Conservation (phyloP, 208 protist species). For the Porcisia deanei region DNA sequence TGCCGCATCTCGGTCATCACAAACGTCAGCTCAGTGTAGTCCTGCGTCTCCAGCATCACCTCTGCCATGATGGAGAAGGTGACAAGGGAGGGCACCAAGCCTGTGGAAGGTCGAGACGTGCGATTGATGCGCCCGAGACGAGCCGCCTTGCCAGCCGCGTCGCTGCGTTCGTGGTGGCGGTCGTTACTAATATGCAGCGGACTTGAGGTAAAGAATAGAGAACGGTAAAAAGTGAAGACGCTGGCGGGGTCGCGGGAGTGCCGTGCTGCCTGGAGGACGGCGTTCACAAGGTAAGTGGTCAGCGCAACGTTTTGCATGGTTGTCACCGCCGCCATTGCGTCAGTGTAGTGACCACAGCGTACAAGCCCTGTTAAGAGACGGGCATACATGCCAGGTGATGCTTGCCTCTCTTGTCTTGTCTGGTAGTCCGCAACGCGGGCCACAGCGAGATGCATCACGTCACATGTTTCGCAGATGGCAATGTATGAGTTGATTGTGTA, state of each 20-base stretch:
- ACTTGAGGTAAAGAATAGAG: constrained; percentile 32
- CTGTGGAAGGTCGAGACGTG: constrained; percentile 4
- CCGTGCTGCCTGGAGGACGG: constrained; percentile 59
- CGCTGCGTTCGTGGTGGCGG: neutral
- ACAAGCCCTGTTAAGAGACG: constrained; percentile 64
- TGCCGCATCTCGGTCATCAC: constrained; percentile 64
- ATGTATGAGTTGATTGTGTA: constrained; percentile 83
- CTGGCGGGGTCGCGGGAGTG: constrained; percentile 59
- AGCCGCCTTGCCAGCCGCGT: neutral
- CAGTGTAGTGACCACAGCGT: constrained; percentile 55
- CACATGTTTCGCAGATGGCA: constrained; percentile 55
- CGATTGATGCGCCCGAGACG: neutral
- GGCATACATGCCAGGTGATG: constrained; percentile 58
- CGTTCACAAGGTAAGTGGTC: constrained; percentile 63
- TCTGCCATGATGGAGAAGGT: constrained; percentile 78
- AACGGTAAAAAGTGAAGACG: constrained; percentile 70
- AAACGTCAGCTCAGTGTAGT: constrained; percentile 52
- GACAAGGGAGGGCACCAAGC: constrained; percentile 36
- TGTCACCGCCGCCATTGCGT: constrained; percentile 59
- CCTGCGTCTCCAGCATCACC: constrained; percentile 32
- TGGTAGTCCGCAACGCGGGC: constrained; percentile 75
- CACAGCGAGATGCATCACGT: constrained; percentile 78
- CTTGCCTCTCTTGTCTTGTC: constrained; percentile 66
- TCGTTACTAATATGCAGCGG: constrained; percentile 13
- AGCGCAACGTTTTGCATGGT: constrained; percentile 69